A percentile compares a stretch with the other conserved stretches of the same genome.
phyloP scores from a whole-genome alignment of 176 grass and related monocot species.

The Aechmea fasciata region DNA sequence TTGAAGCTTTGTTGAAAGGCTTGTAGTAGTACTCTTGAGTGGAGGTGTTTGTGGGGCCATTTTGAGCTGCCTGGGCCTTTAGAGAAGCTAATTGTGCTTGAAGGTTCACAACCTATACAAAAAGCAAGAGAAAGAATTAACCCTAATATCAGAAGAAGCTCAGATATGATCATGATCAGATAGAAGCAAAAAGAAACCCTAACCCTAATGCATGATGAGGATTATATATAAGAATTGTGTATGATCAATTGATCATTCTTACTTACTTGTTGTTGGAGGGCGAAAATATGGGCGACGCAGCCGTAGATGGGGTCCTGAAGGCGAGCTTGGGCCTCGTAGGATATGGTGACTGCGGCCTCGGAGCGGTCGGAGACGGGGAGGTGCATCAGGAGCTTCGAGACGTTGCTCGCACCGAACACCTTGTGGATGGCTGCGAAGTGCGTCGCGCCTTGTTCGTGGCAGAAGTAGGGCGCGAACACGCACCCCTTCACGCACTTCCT shows the following conservation, averaged over 20 bases:
- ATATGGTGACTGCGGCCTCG: slow-evolving; percentile 1
- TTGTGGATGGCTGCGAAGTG: slow-evolving; percentile 12
- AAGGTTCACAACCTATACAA: slow-evolving; percentile 5
- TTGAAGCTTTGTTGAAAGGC: not conserved
- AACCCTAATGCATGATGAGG: not conserved
- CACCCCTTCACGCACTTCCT: slow-evolving; percentile 6
- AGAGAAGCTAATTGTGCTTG: slow-evolving; percentile 14
- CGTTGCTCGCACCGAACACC: slow-evolving; percentile 10
- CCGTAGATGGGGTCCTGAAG: slow-evolving; percentile 10
- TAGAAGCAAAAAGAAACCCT: not conserved
- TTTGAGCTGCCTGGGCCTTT: slow-evolving; percentile 1
- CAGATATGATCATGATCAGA: too few relatives aligned
- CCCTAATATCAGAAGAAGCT: not conserved
- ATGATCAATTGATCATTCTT: not conserved
- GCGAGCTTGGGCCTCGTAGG: slow-evolving; percentile 8
- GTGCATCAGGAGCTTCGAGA: slow-evolving; percentile 9
- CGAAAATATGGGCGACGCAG: slow-evolving; percentile 9
- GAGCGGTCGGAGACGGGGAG: slow-evolving; percentile 1
- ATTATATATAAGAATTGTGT: not conserved
- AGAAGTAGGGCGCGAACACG: slow-evolving; percentile 8
- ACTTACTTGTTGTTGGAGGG: slow-evolving; percentile 13
- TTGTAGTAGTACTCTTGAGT: not conserved
- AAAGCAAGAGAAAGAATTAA: not conserved
- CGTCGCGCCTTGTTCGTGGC: slow-evolving; percentile 3
- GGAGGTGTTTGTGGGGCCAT: not conserved